phyloP scores from a whole-genome alignment of 2,329 filamentous ascomycete species.

The Diaporthe caulivora region DNA sequence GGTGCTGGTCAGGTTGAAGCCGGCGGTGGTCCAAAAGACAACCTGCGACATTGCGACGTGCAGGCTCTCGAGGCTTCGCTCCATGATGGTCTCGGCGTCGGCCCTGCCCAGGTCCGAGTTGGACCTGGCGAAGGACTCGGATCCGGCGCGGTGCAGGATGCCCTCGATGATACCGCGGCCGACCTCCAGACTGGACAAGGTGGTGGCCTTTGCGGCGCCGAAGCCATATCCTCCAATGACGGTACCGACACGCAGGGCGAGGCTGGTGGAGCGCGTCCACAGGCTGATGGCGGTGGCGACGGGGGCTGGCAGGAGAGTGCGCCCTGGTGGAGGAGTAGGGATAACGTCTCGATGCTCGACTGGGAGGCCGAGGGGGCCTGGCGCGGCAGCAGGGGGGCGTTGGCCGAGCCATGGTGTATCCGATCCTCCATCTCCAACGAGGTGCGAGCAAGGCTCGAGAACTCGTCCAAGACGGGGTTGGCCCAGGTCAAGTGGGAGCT shows the following conservation, averaged over 20 bases:
- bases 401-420: neutral
- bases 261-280: slow-evolving; percentile 69
- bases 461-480: slow-evolving; percentile 6
- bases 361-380: slow-evolving; percentile 16
- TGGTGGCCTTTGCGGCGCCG: slow-evolving; percentile 66
- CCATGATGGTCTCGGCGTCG: slow-evolving; percentile 69
- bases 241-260: slow-evolving; percentile 67
- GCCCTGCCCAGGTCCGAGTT: slow-evolving; percentile 60
- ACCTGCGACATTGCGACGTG: slow-evolving; percentile 69
- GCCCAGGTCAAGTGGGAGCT: slow-evolving; percentile 1
- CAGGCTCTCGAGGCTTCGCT: slow-evolving; percentile 67
- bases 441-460: slow-evolving; percentile 7
- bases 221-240: slow-evolving; percentile 65
- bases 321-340: slow-evolving; percentile 43
- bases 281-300: slow-evolving; percentile 72
- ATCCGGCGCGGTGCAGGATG: slow-evolving; percentile 65
- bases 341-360: slow-evolving; percentile 10
- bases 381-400: neutral
- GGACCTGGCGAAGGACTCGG: slow-evolving; percentile 60
- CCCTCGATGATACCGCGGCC: slow-evolving; percentile 67
- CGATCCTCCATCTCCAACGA: slow-evolving; percentile 25
- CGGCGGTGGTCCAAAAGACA: slow-evolving; percentile 72
- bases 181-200: slow-evolving; percentile 68
- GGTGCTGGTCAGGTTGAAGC: slow-evolving; percentile 70
- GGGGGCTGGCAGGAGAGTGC: slow-evolving; percentile 68